phyloP scores from a whole-genome alignment of 352 stramenopile genomes.

The Phytopythium helicoides region DNA sequence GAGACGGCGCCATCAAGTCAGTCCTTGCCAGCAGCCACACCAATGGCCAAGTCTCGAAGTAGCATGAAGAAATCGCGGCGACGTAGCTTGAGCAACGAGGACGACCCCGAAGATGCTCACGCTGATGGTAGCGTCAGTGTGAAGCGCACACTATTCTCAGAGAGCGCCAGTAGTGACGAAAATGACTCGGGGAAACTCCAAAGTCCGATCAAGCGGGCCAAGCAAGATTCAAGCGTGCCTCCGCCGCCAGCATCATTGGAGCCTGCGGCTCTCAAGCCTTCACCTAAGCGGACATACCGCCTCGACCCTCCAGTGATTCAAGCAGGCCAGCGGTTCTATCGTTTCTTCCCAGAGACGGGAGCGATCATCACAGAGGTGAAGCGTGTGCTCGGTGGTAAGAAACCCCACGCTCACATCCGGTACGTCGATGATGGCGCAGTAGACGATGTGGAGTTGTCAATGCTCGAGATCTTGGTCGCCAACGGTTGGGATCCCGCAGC shows the following conservation, averaged over 20 bases:
- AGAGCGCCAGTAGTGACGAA: slow-evolving; percentile 27
- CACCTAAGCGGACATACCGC: slow-evolving; percentile 42
- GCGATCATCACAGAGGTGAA: slow-evolving; percentile 67
- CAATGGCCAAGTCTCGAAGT: slow-evolving; percentile 44
- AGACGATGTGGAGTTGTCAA: slow-evolving; percentile 59
- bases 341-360: slow-evolving; percentile 58
- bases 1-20: background rate
- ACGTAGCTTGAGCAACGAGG: slow-evolving; percentile 4
- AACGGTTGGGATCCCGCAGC: slow-evolving; percentile 77
- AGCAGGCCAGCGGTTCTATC: slow-evolving; percentile 71
- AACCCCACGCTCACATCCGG: slow-evolving; percentile 64
- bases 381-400: slow-evolving; percentile 76
- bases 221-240: background rate
- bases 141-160: slow-evolving; percentile 68
- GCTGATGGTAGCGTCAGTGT: slow-evolving; percentile 17
- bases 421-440: slow-evolving; percentile 57
- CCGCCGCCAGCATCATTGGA: slow-evolving; percentile 25
- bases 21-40: slow-evolving; percentile 26
- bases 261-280: slow-evolving; percentile 45
- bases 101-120: slow-evolving; percentile 10
- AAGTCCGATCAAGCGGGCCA: slow-evolving; percentile 7
- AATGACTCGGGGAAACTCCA: background rate
- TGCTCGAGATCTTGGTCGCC: slow-evolving; percentile 76
- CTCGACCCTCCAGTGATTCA: slow-evolving; percentile 53
- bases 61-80: slow-evolving; percentile 37